Base-by-base conservation (phyloP, 306 rosid species). In the Fragaria iinumae region DNA sequence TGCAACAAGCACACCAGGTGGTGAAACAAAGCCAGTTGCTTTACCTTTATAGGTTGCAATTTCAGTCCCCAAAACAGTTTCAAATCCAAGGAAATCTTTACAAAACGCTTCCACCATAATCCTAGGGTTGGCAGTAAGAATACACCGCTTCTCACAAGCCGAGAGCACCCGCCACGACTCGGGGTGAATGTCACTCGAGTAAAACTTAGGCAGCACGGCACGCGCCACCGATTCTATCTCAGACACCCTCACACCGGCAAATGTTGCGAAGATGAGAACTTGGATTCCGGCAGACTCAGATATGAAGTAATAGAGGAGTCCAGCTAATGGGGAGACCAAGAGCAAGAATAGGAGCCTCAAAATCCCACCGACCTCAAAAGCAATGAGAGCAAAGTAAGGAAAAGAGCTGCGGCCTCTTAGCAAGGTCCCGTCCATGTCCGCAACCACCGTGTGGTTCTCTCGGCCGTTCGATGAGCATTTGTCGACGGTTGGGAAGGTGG, bases 371-470 rank as follows among this genome's bases (percentile, higher is more conserved):
- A 81, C 89, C 38, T 94, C 98, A 48, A 90, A 94, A 4, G 98
- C 97, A 6, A 90, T 23, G 0, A 90, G 88, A 0, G 96, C 94
- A 20, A 90, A 94, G 75, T 91, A 94, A 1, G 98, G 97, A 62
- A 94, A 94, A 0, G 98, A 90, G 80, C 94, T 94, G 0, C 94
- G 72, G 1, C 97, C 96, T 47, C 86, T 66, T 2, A 94, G 89
- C 50, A 94, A 75, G 0, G 98, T 94, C 5, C 96, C 98, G 32
- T 94, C 98, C 96, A 94, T 85, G 84, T 94, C 96, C 0, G 96
- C 87, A 1, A 94, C 98, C 67, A 94, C 94, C 0, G 94, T 73
- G 56, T 91, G 89, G 1, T 85, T 88, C 66, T 94, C 96, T 5
- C 97, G 80, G 2, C 89, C 96, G 0, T 75, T 80, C 0, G 96